Evolutionary conservation across 2,329 filamentous ascomycete species (phyloP).

Genomic region (Colletotrichum chrysophilum): DNA sequence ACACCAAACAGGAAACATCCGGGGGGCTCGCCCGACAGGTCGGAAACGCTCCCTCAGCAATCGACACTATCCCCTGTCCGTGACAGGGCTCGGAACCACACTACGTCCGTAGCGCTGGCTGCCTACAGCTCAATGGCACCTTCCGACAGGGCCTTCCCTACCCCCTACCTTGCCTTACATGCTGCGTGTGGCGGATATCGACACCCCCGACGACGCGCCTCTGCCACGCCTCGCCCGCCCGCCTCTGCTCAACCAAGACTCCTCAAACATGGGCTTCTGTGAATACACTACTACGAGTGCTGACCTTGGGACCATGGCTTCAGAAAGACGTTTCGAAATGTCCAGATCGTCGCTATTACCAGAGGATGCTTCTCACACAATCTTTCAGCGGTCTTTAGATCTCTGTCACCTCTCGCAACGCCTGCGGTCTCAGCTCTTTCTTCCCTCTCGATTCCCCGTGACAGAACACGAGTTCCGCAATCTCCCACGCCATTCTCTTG

Average conservation of each 20-base stretch:
- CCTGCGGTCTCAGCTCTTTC: background rate
- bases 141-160: background rate
- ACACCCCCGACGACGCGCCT: background rate
- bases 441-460: background rate
- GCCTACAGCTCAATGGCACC: constrained; percentile 14
- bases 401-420: background rate
- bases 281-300: background rate
- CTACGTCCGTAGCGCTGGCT: constrained; percentile 20
- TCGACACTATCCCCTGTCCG: constrained; percentile 9
- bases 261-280: background rate
- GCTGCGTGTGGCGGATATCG: background rate
- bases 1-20: background rate
- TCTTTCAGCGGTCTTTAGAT: background rate
- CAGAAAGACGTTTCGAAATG: background rate
- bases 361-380: background rate
- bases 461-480: background rate
- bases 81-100: constrained; percentile 11
- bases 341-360: background rate
- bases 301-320: background rate
- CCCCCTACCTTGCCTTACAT: background rate
- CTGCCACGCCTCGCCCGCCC: background rate
- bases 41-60: constrained; percentile 8
- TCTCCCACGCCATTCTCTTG: background rate
- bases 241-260: background rate
- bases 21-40: constrained; percentile 7